A percentile compares a stretch with the other conserved stretches of the same genome.
Evolutionary conservation across 768 basidiomycete genomes (phyloP).

Genomic region (Suillus subaureus): DNA sequence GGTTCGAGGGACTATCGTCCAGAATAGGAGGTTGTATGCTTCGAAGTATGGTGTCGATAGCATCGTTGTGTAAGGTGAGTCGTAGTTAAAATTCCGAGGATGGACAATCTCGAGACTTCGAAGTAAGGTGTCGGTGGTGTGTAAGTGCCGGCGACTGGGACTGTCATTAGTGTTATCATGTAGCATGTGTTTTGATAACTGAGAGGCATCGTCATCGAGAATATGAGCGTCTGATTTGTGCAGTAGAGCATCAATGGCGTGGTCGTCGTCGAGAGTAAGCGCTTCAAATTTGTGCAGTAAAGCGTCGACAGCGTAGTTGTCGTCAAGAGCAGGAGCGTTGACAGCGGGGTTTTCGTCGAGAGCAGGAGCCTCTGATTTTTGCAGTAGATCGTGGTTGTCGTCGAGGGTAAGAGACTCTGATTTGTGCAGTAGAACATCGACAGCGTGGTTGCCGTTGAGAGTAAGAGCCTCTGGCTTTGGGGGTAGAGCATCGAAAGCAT

Average conservation of each 20-base stretch:
- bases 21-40: neutral
- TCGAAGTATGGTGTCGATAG: neutral
- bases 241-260: neutral
- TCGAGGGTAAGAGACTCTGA: too few species aligned
- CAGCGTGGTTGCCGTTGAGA: too few species aligned
- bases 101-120: neutral
- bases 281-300: neutral
- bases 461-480: too few species aligned
- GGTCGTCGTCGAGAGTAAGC: neutral
- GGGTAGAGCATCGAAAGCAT: too few species aligned
- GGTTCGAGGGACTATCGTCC: neutral
- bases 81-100: neutral
- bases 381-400: too few species aligned
- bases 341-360: too few species aligned
- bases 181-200: neutral
- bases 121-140: neutral
- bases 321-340: too few species aligned
- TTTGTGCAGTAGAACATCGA: too few species aligned
- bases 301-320: neutral
- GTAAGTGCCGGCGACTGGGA: neutral
- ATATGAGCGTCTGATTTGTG: neutral
- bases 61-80: neutral
- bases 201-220: neutral
- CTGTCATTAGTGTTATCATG: neutral
- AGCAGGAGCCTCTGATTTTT: too few species aligned